Evolutionary conservation across 306 rosid genomes (phyloP).

Genomic region (Citrullus colocynthis): DNA sequence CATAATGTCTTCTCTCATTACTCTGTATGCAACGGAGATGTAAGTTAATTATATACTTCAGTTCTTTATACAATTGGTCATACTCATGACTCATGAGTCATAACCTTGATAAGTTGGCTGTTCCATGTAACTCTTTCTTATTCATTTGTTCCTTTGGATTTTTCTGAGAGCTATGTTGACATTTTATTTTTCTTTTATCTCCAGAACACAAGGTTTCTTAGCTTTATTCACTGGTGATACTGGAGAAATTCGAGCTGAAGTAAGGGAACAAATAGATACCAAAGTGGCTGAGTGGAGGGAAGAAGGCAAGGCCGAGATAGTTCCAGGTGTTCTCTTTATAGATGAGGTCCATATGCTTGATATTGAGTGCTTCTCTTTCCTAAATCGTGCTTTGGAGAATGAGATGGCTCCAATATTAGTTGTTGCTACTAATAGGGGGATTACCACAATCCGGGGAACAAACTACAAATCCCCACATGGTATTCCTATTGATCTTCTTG

Average conservation of each 20-base stretch:
- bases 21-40: not conserved
- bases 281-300: constrained; percentile 99
- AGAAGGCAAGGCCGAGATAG: constrained; percentile 97
- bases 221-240: constrained; percentile 97
- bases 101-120: not conserved
- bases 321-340: constrained; percentile 92
- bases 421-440: constrained; percentile 95
- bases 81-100: not conserved
- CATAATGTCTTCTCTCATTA: not conserved
- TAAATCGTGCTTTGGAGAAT: constrained; percentile 87
- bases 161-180: not conserved
- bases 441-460: constrained; percentile 86
- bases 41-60: no score
- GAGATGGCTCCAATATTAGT: constrained; percentile 97
- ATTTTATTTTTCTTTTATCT: constrained; percentile 12
- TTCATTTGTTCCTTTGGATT: not conserved
- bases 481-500: constrained; percentile 88
- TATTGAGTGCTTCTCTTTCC: constrained; percentile 89
- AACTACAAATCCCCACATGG: constrained; percentile 93
- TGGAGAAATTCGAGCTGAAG: constrained; percentile 96
- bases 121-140: not conserved
- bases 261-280: constrained; percentile 96
- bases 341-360: constrained; percentile 99
- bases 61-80: not conserved
- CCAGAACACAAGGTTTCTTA: constrained; percentile 92